phyloP scores from a whole-genome alignment of 148 eudicot genomes.

The Spergularia marina region DNA sequence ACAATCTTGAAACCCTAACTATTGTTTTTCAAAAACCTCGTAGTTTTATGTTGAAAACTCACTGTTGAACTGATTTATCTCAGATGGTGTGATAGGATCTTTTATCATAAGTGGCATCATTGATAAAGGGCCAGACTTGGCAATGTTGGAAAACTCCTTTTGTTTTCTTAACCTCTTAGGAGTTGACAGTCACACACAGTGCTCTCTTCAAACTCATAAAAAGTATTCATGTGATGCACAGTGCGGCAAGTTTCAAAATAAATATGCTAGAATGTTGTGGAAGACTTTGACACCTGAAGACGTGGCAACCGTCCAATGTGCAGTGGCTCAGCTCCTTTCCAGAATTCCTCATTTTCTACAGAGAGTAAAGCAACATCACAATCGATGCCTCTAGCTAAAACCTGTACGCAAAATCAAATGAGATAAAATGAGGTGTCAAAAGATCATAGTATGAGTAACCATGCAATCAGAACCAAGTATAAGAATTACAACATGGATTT shows the following conservation, averaged over 20 bases:
- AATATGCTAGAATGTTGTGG: background rate
- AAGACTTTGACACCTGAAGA: conserved; percentile 62
- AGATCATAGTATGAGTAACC: background rate
- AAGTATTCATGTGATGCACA: background rate
- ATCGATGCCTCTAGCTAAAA: conserved; percentile 89
- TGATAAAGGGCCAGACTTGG: background rate
- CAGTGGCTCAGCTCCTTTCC: conserved; percentile 86
- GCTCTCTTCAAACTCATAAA: background rate
- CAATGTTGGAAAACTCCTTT: background rate
- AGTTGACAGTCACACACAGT: background rate
- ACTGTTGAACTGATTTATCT: background rate
- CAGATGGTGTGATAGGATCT: background rate
- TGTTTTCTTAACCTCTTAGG: background rate
- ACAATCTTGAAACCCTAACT: background rate
- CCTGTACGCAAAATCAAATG: conserved; percentile 48
- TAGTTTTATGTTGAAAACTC: background rate
- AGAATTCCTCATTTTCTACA: conserved; percentile 82
- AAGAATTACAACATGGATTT: background rate
- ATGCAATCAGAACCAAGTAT: background rate
- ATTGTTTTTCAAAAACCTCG: background rate
- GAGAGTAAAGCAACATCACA: conserved; percentile 93
- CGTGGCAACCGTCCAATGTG: conserved; percentile 72
- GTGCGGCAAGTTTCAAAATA: background rate
- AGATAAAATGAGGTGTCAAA: conserved; percentile 11
- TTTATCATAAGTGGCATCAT: background rate